Base-by-base conservation (phyloP, 306 rosid genomes). In the Corylus avellana region DNA sequence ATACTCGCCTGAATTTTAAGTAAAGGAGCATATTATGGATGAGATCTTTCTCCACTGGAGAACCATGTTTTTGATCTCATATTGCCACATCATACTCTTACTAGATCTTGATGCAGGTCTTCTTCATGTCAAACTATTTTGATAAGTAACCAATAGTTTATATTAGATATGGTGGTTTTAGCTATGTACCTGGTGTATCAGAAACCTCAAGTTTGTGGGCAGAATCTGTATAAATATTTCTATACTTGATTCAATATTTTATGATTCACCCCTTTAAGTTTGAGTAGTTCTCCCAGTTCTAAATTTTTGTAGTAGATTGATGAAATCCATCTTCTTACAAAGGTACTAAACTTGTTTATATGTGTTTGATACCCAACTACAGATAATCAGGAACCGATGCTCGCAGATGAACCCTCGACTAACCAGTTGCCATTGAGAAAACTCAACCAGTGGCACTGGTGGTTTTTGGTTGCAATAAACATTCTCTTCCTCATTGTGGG, bases 401-500 rank as follows among this genome's bases (percentile, higher is more conserved):
- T 89, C 42, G 17, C 53, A 61, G 75, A 69, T 70, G 89, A 12
- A 75, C 68, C 84, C 49, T 67, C 81, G 4, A 70, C 78, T 16
- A 22, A 62, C 47, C 83, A 76, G 58, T 55, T 88, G 1, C 84
- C 85, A 13, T 74, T 84, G 32, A 69, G 79, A 13, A 85, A 86
- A 63, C 89, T 91, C 59, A 83, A 88, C 79, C 89, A 86, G 63
- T 91, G 92, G 90, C 95, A 91, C 70, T 92, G 98, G 98, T 94
- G 98, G 97, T 85, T 85, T 84, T 72, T 94, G 82, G 89, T 94
- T 82, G 85, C 81, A 42, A 75, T 92, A 56, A 88, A 86, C 85
- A 85, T 91, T 72, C 3, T 77, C 70, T 92, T 92, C 84, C 86
- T 94, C 63, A 7, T 92, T 37, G 85, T 90, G 2, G 98, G 98